Evolutionary conservation across 805 yeast genomes (phyloP).

Genomic region (Spathaspora arborariae): DNA sequence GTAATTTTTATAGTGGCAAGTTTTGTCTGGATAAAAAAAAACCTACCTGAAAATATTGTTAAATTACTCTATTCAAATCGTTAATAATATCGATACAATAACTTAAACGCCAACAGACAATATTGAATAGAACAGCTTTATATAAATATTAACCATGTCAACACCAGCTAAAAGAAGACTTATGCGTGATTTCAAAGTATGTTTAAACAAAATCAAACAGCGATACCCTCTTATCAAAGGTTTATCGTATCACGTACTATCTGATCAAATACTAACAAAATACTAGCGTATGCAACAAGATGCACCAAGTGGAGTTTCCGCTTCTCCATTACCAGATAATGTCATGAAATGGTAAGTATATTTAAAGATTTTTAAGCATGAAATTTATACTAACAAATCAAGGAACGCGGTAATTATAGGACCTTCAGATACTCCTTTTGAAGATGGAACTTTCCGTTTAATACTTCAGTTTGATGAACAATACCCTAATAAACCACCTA

Average conservation of each 20-base stretch:
- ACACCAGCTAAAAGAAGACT: constrained; percentile 98
- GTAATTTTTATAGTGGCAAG: no score
- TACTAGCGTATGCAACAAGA: constrained; percentile 88
- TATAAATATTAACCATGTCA: constrained; percentile 55
- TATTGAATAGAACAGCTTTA: not conserved
- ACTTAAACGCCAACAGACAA: not conserved
- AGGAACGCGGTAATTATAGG: constrained; percentile 95
- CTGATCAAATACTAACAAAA: constrained; percentile 4
- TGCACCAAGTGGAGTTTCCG: constrained; percentile 97
- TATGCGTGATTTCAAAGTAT: constrained; percentile 93
- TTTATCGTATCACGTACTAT: not conserved
- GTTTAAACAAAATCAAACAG: constrained; percentile 22
- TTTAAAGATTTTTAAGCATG: not conserved
- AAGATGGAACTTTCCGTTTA: constrained; percentile 92
- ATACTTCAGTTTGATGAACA: constrained; percentile 90
- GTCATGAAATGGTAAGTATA: constrained; percentile 75
- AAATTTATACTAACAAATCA: not conserved
- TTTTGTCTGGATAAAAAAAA: no score
- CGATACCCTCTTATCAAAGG: not conserved
- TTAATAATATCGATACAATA: not conserved
- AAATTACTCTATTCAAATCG: not conserved
- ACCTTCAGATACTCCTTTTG: constrained; percentile 96
- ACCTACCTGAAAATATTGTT: no score
- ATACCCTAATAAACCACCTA: constrained; percentile 96
- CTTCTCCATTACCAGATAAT: constrained; percentile 94